Base-by-base conservation (phyloP, 2,329 filamentous ascomycete species). In the Aspergillus fijiensis region DNA sequence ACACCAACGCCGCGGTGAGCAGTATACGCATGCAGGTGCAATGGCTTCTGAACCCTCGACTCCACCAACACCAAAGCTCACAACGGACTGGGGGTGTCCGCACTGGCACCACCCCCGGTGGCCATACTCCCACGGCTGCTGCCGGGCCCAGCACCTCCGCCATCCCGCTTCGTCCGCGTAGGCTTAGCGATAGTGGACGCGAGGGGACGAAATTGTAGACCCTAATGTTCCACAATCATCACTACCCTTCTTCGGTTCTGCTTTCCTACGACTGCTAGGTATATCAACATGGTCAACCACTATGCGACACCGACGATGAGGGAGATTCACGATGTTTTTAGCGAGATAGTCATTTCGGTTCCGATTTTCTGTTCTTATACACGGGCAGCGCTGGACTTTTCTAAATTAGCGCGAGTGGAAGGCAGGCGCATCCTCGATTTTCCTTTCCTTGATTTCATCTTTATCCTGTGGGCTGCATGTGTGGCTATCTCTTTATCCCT, bases 21-120 rank as follows among this genome's bases (percentile, higher is more conserved):
- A 82, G 79, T 16, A 80, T 87, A 62, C 80, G 83, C 57, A 81
- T 86, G 76, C 85, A 88, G 66, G 77, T 88, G 23, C 84, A 87
- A 55, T 87, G 85, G 85, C 78, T 87, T 12, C 82, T 86, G 67
- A 84, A 83, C 61, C 80, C 83, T 2, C 81, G 84, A 19, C 71
- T 86, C 60, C 82, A 85, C 60, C 73, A 79, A 23, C 70, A 69
- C 2, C 68, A 76, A 48, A 67, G 74, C 21, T 55, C 65, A 2
- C 65, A 42, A n/a, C 39, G 39, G 4, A 42, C 39, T 6, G 59
- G 25, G 58, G 67, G 19, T 69, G 69, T 25, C 55, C 66, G 62
- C 31, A 61, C 47, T 29, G 27, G 27, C 25, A 51, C 61, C 47
- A 63, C 54, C 25, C 39, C 59, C 21, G 63, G 59, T 21, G 65